Evolutionary conservation across 495 filamentous ascomycete species (phyloP), one percentile per base, ranked within the genome.

Genomic region (Annulohypoxylon stygium): DNA sequence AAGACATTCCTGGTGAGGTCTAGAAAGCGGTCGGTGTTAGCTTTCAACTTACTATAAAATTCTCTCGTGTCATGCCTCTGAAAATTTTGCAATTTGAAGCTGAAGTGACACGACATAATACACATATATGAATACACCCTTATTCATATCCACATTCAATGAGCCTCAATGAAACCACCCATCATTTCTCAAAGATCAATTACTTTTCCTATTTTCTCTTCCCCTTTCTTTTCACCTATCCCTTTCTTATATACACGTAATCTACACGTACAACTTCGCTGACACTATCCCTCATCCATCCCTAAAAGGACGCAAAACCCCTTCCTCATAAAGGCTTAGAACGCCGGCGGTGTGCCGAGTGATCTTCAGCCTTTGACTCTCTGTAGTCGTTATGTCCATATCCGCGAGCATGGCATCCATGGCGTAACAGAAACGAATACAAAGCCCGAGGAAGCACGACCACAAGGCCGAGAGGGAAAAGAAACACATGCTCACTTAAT

Each of bases 171-270:
- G 25, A 18, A 8, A 20, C 48, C 8, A 25, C 7, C 20, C 10
- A 30, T 18, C 12, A 33, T 11, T 54, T 6, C 25, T 10, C 10
- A 33, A 33, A 54, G 16, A 12, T 26, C 23, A 26, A 54, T 54
- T 12, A 33, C 23, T 33, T 54, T 54, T 54, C 25, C 50, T 54
- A 11, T 54, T 12, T 50, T 50, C 45, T 50, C 30, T 30, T 6
- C 30, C 30, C 14, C 9, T 7, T 18, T 18, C 12, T 12, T 18
- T 47, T 47, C 16, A 5, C 43, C 43, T 18, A 47, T 47, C 14
- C 48, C 10, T 26, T 0, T 14, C 48, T 54, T 54, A 33, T 54
- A 54, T 33, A 54, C 50, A 54, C 25, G 12, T 54, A 54, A 33
- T 54, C 25, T 54, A 54, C 50, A 54, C 50, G 4, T 51, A 25